phyloP scores from a whole-genome alignment of 768 basidiomycete species.

The Cubamyces sp. region DNA sequence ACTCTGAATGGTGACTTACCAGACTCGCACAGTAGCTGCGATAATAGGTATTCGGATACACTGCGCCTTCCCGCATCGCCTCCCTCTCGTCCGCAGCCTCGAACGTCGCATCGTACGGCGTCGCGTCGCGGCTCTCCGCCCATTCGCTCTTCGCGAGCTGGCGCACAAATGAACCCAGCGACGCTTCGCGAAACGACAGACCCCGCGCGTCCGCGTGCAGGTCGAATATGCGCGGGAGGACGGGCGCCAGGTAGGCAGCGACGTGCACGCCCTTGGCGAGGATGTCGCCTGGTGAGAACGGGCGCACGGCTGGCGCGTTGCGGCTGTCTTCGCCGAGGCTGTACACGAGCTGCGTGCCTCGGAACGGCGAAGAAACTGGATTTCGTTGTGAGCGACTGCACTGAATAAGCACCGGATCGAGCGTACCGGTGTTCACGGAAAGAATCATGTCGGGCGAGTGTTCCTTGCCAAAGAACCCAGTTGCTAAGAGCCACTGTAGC shows the following conservation, averaged over 20 bases:
- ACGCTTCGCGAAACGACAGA: conserved; percentile 45
- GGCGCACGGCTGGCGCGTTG: conserved; percentile 45
- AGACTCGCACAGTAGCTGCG: conserved; percentile 45
- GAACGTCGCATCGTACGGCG: conserved; percentile 53
- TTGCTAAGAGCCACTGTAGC: conserved; percentile 45
- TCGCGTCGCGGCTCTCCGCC: conserved; percentile 50
- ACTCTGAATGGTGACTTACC: conserved; percentile 30
- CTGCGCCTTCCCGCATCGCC: conserved; percentile 40
- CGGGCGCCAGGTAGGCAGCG: conserved; percentile 47
- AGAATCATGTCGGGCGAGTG: conserved; percentile 50
- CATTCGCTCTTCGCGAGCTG: conserved; percentile 53
- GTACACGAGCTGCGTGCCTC: conserved; percentile 53
- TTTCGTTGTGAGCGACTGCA: neutral
- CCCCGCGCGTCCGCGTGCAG: conserved; percentile 48
- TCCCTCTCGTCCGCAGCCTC: conserved; percentile 49
- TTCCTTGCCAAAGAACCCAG: conserved; percentile 46
- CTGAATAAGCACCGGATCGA: neutral
- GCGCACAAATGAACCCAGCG: conserved; percentile 37
- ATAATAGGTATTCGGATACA: conserved; percentile 45
- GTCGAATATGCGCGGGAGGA: conserved; percentile 43
- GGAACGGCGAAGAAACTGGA: conserved; percentile 50
- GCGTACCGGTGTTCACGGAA: conserved; percentile 48
- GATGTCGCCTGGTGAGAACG: conserved; percentile 44
- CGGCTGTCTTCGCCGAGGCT: conserved; percentile 46
- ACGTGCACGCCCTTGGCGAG: conserved; percentile 46